These are phyloP conservation scores for Articulospora tetracladia DNA, from an alignment of 495 filamentous ascomycete genomes.

Conservation along the genomic window DNA sequence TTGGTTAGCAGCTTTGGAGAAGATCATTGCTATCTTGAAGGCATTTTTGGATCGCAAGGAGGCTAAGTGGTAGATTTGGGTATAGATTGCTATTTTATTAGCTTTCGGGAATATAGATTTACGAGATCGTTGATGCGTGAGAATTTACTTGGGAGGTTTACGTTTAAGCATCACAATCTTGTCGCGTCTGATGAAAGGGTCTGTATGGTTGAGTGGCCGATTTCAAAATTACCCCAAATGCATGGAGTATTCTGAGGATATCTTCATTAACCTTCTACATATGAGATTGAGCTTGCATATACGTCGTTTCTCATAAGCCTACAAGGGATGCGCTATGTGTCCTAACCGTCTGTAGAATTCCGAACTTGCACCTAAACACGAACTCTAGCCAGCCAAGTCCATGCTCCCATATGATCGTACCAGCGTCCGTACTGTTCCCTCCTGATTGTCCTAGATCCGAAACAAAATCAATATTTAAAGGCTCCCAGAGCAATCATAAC, in stretches of 20 bases:
- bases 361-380: too few species aligned
- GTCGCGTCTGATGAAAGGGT: background rate
- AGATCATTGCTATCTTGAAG: constrained; percentile 71
- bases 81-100: too few species aligned
- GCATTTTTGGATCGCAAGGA: constrained; percentile 64
- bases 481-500: constrained; percentile 6
- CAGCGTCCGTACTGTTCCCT: too few species aligned
- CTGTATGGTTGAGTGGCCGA: background rate
- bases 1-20: constrained; percentile 74
- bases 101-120: background rate
- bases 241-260: background rate
- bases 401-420: background rate
- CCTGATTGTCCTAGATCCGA: background rate
- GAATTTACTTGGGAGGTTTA: too few species aligned
- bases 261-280: background rate
- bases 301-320: too few species aligned
- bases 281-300: background rate
- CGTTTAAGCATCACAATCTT: too few species aligned
- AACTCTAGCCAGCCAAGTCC: background rate
- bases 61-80: constrained; percentile 65
- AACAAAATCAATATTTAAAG: background rate
- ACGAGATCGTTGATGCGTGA: too few species aligned
- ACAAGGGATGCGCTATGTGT: too few species aligned
- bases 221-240: background rate
- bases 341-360: too few species aligned